Evolutionary conservation across 1,139 yeast species (phyloP), one percentile per base, ranked within the genome.

Genomic region (Candida mesenterica): DNA sequence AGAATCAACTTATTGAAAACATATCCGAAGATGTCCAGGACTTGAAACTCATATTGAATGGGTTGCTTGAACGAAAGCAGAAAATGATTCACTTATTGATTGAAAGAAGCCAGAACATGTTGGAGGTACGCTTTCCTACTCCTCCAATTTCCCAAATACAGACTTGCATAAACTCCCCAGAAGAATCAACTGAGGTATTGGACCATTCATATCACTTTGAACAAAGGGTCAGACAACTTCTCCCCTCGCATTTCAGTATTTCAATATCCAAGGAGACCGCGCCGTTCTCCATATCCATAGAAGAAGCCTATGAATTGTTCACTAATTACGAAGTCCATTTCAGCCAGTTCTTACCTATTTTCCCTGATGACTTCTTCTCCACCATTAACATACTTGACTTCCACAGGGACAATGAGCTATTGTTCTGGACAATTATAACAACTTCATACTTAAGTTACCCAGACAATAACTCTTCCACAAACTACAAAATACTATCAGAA

Each of bases 351-450:
- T 49, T 70, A 25, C 75, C 76, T 12, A 65, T 70, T 8, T 60
- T 70, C 31, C 75, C 75, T 1, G 60, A 59, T 27, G 53, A 58
- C 15, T 68, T 68, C 43, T 67, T 65, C 43, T 44, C 52, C 22
- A 45, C 52, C 30, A 46, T 55, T 27, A 43, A 56, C 40, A 43
- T 61, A 31, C 48, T 43, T 23, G 48, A 43, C 10, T 53, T 59
- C 42, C 48, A 45, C 28, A 42, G 45, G 31, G 68, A 67, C 25
- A 63, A 67, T 48, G 64, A 58, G 36, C 49, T 70, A 16, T 47
- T 69, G 17, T 70, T 70, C 45, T 70, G 76, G 76, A 52, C 65
- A 36, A 65, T 70, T 20, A 52, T 68, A 19, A 49, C 60, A 24
- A 65, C 71, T 3, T 58, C 72, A 2, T 55, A 52, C 33, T 52